Conservation (phyloP, 768 basidiomycete genomes). For the Boletus barrowsii region DNA sequence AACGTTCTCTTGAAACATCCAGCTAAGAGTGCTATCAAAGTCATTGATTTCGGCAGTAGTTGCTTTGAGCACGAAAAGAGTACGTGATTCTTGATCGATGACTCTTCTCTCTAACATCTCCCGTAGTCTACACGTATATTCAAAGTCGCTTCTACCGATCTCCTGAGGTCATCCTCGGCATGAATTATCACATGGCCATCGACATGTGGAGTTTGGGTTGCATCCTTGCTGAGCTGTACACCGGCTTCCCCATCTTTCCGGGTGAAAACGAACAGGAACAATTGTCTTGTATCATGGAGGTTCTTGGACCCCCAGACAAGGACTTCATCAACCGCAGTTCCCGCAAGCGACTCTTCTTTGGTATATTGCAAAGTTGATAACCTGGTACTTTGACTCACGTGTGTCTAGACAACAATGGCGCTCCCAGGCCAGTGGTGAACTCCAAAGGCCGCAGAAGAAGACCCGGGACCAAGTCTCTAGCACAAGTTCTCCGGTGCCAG, state of each 20-base stretch:
- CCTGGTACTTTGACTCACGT: conserved; percentile 3
- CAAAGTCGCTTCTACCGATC: conserved; percentile 99
- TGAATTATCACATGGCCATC: conserved; percentile 99
- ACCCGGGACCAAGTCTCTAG: conserved; percentile 87
- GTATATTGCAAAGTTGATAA: conserved; percentile 41
- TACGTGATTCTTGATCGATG: conserved; percentile 38
- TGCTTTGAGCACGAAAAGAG: conserved; percentile 99
- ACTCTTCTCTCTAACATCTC: conserved; percentile 6
- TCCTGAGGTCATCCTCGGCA: conserved; percentile 97
- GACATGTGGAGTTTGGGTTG: conserved; percentile 99
- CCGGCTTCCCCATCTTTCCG: conserved; percentile 97
- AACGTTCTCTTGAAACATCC: conserved; percentile 95
- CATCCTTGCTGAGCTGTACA: conserved; percentile 94
- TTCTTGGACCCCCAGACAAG: conserved; percentile 92
- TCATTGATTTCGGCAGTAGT: conserved; percentile 98
- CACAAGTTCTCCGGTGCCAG: conserved; percentile 85
- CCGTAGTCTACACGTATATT: conserved; percentile 95
- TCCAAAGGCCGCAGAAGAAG: conserved; percentile 92
- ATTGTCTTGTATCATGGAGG: conserved; percentile 98
- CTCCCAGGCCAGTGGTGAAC: conserved; percentile 90
- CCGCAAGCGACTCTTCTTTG: conserved; percentile 93
- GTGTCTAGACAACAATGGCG: conserved; percentile 80
- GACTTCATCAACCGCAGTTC: conserved; percentile 93
- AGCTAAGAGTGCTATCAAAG: conserved; percentile 93
- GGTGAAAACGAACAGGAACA: conserved; percentile 99